A percentile compares a stretch with the other conserved stretches of the same genome.
Conservation (phyloP, 257 asterid genomes). For the Schizonepeta tenuifolia region DNA sequence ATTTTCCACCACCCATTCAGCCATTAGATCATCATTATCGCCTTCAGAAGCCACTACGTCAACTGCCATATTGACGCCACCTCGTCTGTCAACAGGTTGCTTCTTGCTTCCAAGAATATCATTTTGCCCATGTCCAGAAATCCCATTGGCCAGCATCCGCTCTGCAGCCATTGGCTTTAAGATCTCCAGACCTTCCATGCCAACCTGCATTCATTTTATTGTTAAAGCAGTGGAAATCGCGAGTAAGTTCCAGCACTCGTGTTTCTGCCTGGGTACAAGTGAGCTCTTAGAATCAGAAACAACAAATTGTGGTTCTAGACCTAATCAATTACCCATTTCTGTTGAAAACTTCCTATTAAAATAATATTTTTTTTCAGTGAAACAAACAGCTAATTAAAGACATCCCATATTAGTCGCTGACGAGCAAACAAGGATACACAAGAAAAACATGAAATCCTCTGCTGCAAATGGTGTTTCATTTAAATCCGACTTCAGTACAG, state of each 20-base stretch:
- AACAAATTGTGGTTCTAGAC: slow-evolving; percentile 5
- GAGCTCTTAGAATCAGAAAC: slow-evolving; percentile 13
- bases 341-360: not conserved
- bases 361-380: not conserved
- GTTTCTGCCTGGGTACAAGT: not conserved
- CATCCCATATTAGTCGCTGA: slow-evolving; percentile 7
- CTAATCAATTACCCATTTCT: not conserved
- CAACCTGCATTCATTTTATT: slow-evolving; percentile 64
- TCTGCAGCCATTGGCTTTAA: slow-evolving; percentile 67
- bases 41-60: slow-evolving; percentile 74
- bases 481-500: no score
- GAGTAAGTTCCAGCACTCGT: not conserved
- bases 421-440: slow-evolving; percentile 12
- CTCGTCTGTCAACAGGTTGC: slow-evolving; percentile 45
- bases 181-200: slow-evolving; percentile 84
- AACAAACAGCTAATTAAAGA: slow-evolving; percentile 23
- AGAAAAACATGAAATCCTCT: not conserved
- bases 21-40: slow-evolving; percentile 50
- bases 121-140: slow-evolving; percentile 46
- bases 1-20: slow-evolving; percentile 75
- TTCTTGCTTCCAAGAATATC: slow-evolving; percentile 51
- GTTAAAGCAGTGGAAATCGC: slow-evolving; percentile 11
- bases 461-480: not conserved
- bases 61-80: slow-evolving; percentile 71
- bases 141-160: slow-evolving; percentile 45